A percentile compares a stretch with the other conserved stretches of the same genome.
Conservation (phyloP, 257 asterid genomes). For the Solanum tarijense region DNA sequence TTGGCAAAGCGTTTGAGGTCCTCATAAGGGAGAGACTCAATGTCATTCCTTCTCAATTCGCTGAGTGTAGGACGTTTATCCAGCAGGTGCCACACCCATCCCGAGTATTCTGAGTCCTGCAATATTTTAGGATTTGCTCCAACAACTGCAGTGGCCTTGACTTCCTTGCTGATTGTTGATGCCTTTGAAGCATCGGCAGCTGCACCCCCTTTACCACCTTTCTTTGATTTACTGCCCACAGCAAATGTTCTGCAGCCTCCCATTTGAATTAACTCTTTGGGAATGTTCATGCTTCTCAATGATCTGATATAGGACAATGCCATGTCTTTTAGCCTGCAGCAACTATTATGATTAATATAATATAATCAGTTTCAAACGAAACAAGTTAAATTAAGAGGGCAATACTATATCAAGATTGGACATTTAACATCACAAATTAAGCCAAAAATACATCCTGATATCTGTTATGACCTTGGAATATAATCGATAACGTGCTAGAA, state of each 20-base stretch:
- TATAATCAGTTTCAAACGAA: neutral
- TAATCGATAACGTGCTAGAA: neutral
- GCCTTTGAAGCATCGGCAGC: neutral
- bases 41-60: neutral
- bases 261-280: neutral
- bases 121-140: neutral
- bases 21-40: neutral
- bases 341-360: neutral
- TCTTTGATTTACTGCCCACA: neutral
- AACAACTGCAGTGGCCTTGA: neutral
- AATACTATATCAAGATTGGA: neutral
- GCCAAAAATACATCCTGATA: neutral
- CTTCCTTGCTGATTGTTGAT: neutral
- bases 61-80: neutral
- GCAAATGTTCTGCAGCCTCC: neutral
- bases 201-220: neutral
- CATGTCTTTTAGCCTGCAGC: neutral
- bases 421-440: neutral
- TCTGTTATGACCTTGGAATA: neutral
- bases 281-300: neutral
- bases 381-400: neutral
- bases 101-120: neutral
- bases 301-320: neutral
- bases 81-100: neutral
- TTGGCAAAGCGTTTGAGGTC: conserved; percentile 30